Evolutionary conservation across 1,284 basidiomycete species (phyloP), one percentile per base, ranked within the genome.

Genomic region (Testicularia cyperi): DNA sequence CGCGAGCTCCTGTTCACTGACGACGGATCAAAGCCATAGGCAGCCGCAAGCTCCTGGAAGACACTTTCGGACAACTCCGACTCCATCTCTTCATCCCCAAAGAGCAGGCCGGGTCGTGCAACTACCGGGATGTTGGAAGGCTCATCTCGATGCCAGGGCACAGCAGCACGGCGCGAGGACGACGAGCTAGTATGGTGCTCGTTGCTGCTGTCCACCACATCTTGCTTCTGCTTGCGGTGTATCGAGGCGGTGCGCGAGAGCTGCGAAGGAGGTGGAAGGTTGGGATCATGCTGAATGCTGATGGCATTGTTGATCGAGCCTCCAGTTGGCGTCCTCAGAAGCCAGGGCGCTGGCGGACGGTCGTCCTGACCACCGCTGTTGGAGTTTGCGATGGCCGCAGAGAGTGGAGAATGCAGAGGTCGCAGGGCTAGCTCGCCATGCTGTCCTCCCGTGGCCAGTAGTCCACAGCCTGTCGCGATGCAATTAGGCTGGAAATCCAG

Each of bases 261-360:
- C 20, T 8, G 21, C 14, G 15, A 43, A 44, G 21, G 36, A 26
- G 14, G 15, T 30, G 25, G 15, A 9, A 18, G 18, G 41, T 2
- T 42, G 35, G 27, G 33, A 37, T 69, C 67, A 6, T 29, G 35
- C 36, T 65, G 56, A 14, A 70, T 82, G 42, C 86, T 77, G 32
- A 91, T 84, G 10, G 87, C 60, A 74, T 92, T 92, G 77, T 90
- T 90, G 77, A 91, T 90, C 4, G 85, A 86, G 5, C 85, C 85
- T 5, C 79, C 74, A 5, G 87, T 78, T 10, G 77, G 78, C 39
- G 80, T 80, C 34, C 83, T 82, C 52, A 72, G 45, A 7, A 58
- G 52, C 74, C 49, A 78, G 64, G 28, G 67, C 48, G 25, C 64
- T 35, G 18, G 75, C 13, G 41, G 40, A 38, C 18, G 56, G 5